Percentiles rank a stretch among this genome's conserved stretches.
Conservation (phyloP, 768 basidiomycete genomes). For the Hypholoma sublateritium region DNA sequence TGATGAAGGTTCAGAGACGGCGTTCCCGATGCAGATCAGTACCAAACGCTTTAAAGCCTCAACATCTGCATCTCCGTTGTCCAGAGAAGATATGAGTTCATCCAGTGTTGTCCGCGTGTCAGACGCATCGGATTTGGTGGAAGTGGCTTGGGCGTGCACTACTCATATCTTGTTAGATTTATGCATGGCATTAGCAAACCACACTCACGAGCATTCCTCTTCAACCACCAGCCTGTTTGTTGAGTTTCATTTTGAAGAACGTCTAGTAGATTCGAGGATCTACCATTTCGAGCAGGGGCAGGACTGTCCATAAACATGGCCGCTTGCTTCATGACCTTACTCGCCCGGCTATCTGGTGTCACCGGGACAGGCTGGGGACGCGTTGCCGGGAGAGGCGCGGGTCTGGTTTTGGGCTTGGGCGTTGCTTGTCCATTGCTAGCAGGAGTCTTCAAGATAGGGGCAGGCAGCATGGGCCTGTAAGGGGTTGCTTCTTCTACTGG, state of each 20-base stretch:
- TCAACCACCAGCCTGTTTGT: conserved; percentile 84
- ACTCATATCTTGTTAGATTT: conserved; percentile 9
- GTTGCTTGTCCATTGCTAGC: conserved; percentile 33
- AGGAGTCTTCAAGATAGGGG: conserved; percentile 49
- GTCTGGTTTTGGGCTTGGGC: conserved; percentile 40
- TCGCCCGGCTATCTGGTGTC: conserved; percentile 65
- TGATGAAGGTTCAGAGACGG: conserved; percentile 43
- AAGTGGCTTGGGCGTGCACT: conserved; percentile 53
- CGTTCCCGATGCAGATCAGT: conserved; percentile 59
- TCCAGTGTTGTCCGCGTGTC: conserved; percentile 48
- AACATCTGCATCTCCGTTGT: conserved; percentile 50
- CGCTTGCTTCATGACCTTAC: conserved; percentile 67
- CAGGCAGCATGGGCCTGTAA: conserved; percentile 53
- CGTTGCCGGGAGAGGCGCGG: conserved; percentile 33
- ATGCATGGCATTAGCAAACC: conserved; percentile 5
- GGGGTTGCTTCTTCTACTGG: conserved; percentile 59
- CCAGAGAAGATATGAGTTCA: conserved; percentile 52
- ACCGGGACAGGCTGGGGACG: conserved; percentile 41
- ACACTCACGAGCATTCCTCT: conserved; percentile 66
- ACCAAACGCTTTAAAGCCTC: conserved; percentile 65
- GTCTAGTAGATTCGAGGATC: conserved; percentile 61
- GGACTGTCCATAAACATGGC: conserved; percentile 85
- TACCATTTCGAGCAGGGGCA: conserved; percentile 57
- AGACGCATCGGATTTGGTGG: conserved; percentile 36
- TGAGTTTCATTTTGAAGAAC: conserved; percentile 65